These are phyloP conservation scores for Colletotrichum sp. DNA, from an alignment of 2,329 filamentous ascomycete genomes.

Conservation along the genomic window DNA sequence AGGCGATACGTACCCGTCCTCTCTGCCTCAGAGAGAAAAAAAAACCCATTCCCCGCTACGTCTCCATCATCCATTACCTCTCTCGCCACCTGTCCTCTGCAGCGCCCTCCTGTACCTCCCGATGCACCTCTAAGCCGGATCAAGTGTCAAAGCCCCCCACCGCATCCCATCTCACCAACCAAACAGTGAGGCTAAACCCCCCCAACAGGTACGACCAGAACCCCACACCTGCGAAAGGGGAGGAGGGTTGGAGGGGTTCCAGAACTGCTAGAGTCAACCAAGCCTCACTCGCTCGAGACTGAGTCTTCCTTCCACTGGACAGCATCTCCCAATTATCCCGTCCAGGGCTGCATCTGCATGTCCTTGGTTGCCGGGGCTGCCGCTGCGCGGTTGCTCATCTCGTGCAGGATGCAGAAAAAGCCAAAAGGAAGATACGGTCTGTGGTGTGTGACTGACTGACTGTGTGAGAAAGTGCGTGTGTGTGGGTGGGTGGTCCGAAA, in stretches of 20 bases:
- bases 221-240: background rate
- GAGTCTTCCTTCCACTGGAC: background rate
- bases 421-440: background rate
- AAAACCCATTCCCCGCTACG: background rate
- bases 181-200: background rate
- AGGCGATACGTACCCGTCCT: background rate
- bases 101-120: background rate
- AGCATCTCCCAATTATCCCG: background rate
- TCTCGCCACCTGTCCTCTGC: background rate
- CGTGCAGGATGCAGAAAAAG: background rate
- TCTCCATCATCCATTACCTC: background rate
- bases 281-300: background rate
- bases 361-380: background rate
- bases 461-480: background rate
- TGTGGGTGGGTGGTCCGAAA: background rate
- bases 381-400: background rate
- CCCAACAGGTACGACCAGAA: background rate
- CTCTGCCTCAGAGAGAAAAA: background rate
- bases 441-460: background rate
- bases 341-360: background rate
- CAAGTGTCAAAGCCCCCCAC: background rate
- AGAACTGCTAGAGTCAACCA: background rate
- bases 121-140: background rate
- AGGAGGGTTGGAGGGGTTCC: background rate
- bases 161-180: background rate